Evolutionary conservation across 1,284 basidiomycete species (phyloP).

Genomic region (Cryptococcus jaspeensis): DNA sequence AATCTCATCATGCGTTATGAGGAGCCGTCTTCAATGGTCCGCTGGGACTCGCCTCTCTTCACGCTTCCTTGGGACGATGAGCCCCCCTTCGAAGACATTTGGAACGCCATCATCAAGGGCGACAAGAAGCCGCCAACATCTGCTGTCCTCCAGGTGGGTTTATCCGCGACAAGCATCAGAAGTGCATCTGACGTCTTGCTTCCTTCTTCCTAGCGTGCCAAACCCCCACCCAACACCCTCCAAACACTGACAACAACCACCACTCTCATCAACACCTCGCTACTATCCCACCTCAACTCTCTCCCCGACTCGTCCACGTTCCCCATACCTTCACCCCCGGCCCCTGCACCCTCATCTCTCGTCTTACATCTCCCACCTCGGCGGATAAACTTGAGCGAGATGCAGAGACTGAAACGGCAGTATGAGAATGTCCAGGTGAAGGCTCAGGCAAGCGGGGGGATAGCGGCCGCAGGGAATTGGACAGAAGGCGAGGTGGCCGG

Average conservation of each 20-base stretch:
- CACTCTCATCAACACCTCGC: slow-evolving; percentile 63
- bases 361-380: slow-evolving; percentile 50
- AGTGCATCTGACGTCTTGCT: background rate
- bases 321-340: slow-evolving; percentile 58
- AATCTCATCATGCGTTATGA: slow-evolving; percentile 88
- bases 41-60: slow-evolving; percentile 95
- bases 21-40: slow-evolving; percentile 93
- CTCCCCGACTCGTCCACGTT: slow-evolving; percentile 55
- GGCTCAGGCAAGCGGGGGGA: slow-evolving; percentile 78
- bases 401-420: slow-evolving; percentile 82
- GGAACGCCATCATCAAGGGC: slow-evolving; percentile 75
- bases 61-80: slow-evolving; percentile 70
- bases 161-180: background rate
- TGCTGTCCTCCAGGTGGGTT: slow-evolving; percentile 72
- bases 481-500: slow-evolving; percentile 66
- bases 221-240: slow-evolving; percentile 77
- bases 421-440: slow-evolving; percentile 84
- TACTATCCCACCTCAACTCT: slow-evolving; percentile 61
- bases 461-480: slow-evolving; percentile 76
- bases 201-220: slow-evolving; percentile 58
- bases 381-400: slow-evolving; percentile 72
- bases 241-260: slow-evolving; percentile 73
- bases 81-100: slow-evolving; percentile 71
- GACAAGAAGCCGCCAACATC: slow-evolving; percentile 81
- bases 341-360: slow-evolving; percentile 30